Evolutionary conservation across 1,284 basidiomycete species (phyloP), one percentile per base, ranked within the genome.

Genomic region (Tilletia caries): DNA sequence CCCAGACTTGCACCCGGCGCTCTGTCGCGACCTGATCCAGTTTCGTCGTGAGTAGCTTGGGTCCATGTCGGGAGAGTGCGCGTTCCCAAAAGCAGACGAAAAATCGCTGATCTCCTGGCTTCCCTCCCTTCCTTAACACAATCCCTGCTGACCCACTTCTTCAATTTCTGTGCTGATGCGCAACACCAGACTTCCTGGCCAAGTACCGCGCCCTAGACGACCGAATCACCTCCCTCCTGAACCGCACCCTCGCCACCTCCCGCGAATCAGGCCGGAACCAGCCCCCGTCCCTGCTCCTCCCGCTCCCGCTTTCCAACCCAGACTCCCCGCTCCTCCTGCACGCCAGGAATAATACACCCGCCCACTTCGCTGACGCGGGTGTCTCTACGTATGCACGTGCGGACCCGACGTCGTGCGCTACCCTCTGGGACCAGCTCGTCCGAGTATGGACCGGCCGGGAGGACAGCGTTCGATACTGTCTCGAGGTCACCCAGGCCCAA

Each of bases 201-300:
- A 29, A 29, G 67, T 80, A 81, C 32, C 76, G 80, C 3, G 67
- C 70, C 15, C 67, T 82, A n/a, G 80, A 82, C 68, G 80, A 82
- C 54, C 67, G 72, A 0, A 75, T 82, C 50, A 80, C 76, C 5
- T 77, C 79, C 0, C 75, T 77, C 0, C 68, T 82, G 27, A 82
- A 82, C 52, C 75, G 80, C 1, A 68, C 64, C 18, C 69, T 75
- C 29, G 77, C 80, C 10, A 70, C 73, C 0, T 77, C 78, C 18
- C 72, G 80, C 8, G 76, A 77, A 1, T 66, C 71, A 1, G 79
- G 79, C 15, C 66, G 73, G 29, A 74, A 73, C 1, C 60, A 70
- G 0, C 76, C 79, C 0, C 80, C 80, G 0, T 73, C 75, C 0
- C 73, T 82, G 2, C 71, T 82, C 1, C 74, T 73, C 6, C 66